A percentile compares a stretch with the other conserved stretches of the same genome.
Evolutionary conservation across 768 basidiomycete species (phyloP).

Genomic region (Boletus patriciae): DNA sequence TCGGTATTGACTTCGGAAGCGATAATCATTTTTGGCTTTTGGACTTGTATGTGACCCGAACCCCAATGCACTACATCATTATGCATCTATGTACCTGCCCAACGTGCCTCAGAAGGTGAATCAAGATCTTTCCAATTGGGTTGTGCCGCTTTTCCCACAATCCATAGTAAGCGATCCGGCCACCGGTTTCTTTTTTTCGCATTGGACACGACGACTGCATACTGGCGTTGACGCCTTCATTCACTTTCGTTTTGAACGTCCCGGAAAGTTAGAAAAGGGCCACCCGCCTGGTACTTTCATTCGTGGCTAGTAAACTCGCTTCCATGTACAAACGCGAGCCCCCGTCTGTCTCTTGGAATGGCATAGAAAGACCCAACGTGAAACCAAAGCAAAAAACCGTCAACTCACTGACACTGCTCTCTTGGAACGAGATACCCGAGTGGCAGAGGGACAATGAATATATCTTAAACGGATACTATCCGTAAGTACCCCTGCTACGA

Average conservation of each 20-base stretch:
- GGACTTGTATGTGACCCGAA: constrained; percentile 18
- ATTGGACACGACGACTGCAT: neutral
- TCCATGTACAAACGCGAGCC: constrained; percentile 18
- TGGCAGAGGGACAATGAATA: constrained; percentile 79
- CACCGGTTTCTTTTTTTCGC: neutral
- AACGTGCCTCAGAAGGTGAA: constrained; percentile 27
- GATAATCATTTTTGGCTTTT: constrained; percentile 15
- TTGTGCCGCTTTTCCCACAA: constrained; percentile 20
- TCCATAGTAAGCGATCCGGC: neutral
- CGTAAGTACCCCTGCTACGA: constrained; percentile 40
- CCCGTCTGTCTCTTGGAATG: constrained; percentile 10
- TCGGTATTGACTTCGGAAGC: constrained; percentile 23
- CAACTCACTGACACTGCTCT: constrained; percentile 30
- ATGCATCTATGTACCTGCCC: constrained; percentile 18
- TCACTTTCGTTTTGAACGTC: constrained; percentile 9
- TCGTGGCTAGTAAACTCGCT: neutral
- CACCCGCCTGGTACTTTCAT: neutral
- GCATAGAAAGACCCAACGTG: neutral
- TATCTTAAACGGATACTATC: constrained; percentile 67
- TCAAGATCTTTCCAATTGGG: constrained; percentile 20
- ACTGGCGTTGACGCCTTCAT: neutral
- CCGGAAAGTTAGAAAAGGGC: neutral
- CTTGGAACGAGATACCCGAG: constrained; percentile 60
- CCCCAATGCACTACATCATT: constrained; percentile 9
- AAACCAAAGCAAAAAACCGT: constrained; percentile 1